A percentile compares a stretch with the other conserved stretches of the same genome.
phyloP scores from a whole-genome alignment of 768 basidiomycete species.

The Mycena crocata region DNA sequence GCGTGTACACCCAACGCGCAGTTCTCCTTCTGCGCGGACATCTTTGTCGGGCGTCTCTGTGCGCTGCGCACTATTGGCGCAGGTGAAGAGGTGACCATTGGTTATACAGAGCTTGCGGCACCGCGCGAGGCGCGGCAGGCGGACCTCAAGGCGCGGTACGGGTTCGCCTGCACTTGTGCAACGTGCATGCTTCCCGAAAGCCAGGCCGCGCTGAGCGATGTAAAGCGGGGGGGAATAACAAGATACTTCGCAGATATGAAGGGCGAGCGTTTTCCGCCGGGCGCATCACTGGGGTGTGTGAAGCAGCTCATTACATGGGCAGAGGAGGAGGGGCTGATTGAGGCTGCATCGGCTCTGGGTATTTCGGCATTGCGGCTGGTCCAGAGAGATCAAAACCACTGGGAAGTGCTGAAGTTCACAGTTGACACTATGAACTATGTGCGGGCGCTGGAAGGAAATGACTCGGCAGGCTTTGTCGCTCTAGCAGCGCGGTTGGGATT shows the following conservation, averaged over 20 bases:
- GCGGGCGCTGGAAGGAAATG: constrained; percentile 28
- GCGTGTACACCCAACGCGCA: constrained; percentile 31
- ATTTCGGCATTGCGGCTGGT: constrained; percentile 27
- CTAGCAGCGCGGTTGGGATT: constrained; percentile 22
- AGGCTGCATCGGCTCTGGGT: constrained; percentile 18
- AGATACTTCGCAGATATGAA: constrained; percentile 16
- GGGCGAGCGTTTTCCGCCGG: background rate
- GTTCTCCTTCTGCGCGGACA: constrained; percentile 13
- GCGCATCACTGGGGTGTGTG: constrained; percentile 1
- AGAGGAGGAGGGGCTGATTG: constrained; percentile 27
- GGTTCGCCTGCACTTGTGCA: constrained; percentile 22
- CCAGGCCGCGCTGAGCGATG: constrained; percentile 13
- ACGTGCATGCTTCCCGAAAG: constrained; percentile 11
- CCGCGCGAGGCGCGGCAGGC: constrained; percentile 3
- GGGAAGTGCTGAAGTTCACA: constrained; percentile 7
- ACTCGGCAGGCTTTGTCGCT: constrained; percentile 3
- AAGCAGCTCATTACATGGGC: constrained; percentile 21
- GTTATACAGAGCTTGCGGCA: constrained; percentile 24
- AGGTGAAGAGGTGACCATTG: constrained; percentile 30
- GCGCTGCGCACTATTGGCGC: constrained; percentile 24
- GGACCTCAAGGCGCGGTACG: constrained; percentile 1
- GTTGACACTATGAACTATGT: constrained; percentile 12
- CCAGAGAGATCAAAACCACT: background rate
- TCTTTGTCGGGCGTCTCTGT: constrained; percentile 17
- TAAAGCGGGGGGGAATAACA: constrained; percentile 9